Evolutionary conservation across 768 basidiomycete species (phyloP), one percentile per base, ranked within the genome.

Genomic region (Pulveroboletus sp.): DNA sequence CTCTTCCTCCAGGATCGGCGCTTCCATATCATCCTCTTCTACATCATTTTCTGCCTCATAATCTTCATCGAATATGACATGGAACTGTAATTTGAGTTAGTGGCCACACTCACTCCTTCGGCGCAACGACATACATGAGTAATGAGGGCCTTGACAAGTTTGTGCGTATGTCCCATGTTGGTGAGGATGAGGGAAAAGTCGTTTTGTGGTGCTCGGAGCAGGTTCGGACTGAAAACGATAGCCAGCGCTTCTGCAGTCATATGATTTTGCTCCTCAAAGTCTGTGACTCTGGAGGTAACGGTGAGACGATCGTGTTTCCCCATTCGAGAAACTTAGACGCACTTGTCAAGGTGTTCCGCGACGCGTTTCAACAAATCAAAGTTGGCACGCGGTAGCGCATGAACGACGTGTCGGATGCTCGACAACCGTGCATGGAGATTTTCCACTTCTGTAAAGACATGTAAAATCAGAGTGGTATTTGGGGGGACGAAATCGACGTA

Each of bases 171-270:
- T 14, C 82, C 82, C 88, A 92, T 90, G 58, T 90, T 89, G 47
- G 83, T 78, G 52, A 90, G 74, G 58, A 89, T 85, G 67, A 85
- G 75, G 11, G 77, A 80, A 67, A 89, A 85, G 62, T 89, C 85
- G 52, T 86, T 87, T 61, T 85, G 81, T 3, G 86, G 86, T 4
- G 87, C 83, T 17, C 88, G 82, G 44, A 89, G 63, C 40, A 91
- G 67, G 61, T 89, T 90, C 6, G 87, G 89, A 53, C 87, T 87
- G 67, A 92, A 91, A 16, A 92, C 89, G 45, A 91, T 90, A 0
- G 91, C 85, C 4, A 93, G 74, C 7, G 86, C 83, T 56, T 91
- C 85, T 1, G 88, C 83, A 2, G 86, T 89, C 91, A 93, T 93
- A 51, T 93, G 90, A 58, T 92, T 93, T 42, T 83, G 78, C 50